These are phyloP conservation scores for Cryptosporidium sp. DNA, from an alignment of 169 alveolate genomes.

Conservation along the genomic window DNA sequence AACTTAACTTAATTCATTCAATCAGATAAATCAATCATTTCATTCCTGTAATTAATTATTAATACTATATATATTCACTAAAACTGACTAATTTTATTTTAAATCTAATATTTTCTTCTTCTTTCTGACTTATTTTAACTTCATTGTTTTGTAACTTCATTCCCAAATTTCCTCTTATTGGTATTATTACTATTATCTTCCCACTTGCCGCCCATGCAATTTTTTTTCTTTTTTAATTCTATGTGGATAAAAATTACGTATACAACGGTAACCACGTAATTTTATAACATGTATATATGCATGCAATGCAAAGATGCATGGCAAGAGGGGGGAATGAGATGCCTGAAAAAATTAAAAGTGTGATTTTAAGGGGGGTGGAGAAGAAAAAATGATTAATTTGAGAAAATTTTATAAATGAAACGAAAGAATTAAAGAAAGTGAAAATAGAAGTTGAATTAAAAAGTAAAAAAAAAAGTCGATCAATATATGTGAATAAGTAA, in stretches of 20 bases:
- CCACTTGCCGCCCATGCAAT: background rate
- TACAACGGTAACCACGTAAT: slow-evolving; percentile 13
- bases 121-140: background rate
- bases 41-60: background rate
- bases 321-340: background rate
- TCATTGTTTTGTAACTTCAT: background rate
- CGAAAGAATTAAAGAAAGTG: background rate
- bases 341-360: background rate
- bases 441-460: too few relatives aligned
- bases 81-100: too few relatives aligned
- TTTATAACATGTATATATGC: background rate
- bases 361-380: background rate
- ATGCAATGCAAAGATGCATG: background rate
- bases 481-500: background rate
- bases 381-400: background rate
- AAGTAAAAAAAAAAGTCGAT: too few relatives aligned
- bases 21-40: too few relatives aligned
- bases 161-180: background rate
- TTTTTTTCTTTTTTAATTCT: background rate
- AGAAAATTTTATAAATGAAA: too few relatives aligned
- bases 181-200: background rate
- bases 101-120: background rate
- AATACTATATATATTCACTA: too few relatives aligned
- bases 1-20: too few relatives aligned
- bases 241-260: slow-evolving; percentile 11